Evolutionary conservation across 208 protist genomes (phyloP), one percentile per base, ranked within the genome.

Genomic region (Leptomonas pyrrhocoris): DNA sequence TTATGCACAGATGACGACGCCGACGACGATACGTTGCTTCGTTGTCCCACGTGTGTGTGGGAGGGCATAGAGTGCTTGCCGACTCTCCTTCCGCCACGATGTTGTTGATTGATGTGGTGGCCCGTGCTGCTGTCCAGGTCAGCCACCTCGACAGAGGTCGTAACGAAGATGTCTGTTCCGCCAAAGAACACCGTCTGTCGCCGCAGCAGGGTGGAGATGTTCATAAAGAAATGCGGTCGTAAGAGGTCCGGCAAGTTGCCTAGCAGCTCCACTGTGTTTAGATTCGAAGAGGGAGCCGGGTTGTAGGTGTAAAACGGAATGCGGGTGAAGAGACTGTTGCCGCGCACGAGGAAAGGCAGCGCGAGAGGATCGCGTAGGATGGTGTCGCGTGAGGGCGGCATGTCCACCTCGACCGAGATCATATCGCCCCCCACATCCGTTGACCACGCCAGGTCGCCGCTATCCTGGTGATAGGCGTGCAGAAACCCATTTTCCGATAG

Each of bases 121-220:
- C 86, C 86, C 16, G 61, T 80, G 66, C 76, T 38, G 38, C 63
- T 70, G 64, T 84, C 75, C n/a, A 92, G 31, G 73, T 94, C 79
- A 12, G 79, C 73, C 21, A 94, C 74, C 2, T 67, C 51, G 15
- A 80, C 74, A 27, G 83, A 80, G 13, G 79, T 86, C n/a, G 83
- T 90, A 19, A 86, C 84, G 78, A 82, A 91, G 46, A 94, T 74
- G 48, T 91, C 89, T 2, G 81, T 84, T 19, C 79, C 74, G 6
- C 55, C 63, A 13, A 81, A 56, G 27, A 73, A 55, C 5, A 94
- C 75, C n/a, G 76, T 65, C 55, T 81, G 79, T 0, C 82, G 74
- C n/a, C 84, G 74, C 58, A 94, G 75, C 30, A 94, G 63, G 16
- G 83, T 81, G 12, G 89, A 90, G 16, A 94, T 61, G 64, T 90